Base-by-base conservation (phyloP, 345 rosid species). In the Hevea brasiliensis region DNA sequence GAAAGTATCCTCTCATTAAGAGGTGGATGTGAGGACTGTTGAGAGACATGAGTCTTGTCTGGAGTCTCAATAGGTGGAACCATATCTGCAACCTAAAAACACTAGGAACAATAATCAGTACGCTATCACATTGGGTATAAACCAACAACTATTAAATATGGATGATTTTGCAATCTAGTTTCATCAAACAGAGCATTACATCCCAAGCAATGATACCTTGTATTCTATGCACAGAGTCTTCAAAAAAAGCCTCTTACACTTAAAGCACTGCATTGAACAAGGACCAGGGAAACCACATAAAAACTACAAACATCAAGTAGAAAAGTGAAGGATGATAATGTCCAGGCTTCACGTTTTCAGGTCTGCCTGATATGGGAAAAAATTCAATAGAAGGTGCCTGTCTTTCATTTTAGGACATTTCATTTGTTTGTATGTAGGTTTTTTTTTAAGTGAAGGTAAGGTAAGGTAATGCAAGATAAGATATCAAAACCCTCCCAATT, bases 1-100 rank as follows among this genome's bases (percentile, higher is more conserved):
- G 97, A 89, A 72, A 94, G 93, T 26, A 94, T 94, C 89, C 98
- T 90, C 77, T 94, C 98, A 74, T 92, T 94, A 54, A 94, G 93
- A 65, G 90, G 91, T 67, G 96, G 89, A 63, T 85, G 85, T 37
- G 93, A 53, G 51, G 75, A 68, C 21, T 75, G 76, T 51, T 84
- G 83, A 73, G 77, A 62, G 29, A n/a, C 78, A 45, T 74, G 67
- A 10, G 59, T 55, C 73, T 88, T 86, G 76, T 35, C 26, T 65
- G 85, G 35, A 60, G 86, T 59, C 80, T 89, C 97, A 76, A 83
- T 82, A 8, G 96, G 89, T 68, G 91, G 92, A 68, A 85, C 82
- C 96, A 94, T 94, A 26, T 42, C 93, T 88, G 81, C 79, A 21
- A 64, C 29, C 64, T 63, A 24, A 32, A 27, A 76, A 75, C 70